Conservation (phyloP, 2,329 filamentous ascomycete species). For the Penicillium hesseltinei region DNA sequence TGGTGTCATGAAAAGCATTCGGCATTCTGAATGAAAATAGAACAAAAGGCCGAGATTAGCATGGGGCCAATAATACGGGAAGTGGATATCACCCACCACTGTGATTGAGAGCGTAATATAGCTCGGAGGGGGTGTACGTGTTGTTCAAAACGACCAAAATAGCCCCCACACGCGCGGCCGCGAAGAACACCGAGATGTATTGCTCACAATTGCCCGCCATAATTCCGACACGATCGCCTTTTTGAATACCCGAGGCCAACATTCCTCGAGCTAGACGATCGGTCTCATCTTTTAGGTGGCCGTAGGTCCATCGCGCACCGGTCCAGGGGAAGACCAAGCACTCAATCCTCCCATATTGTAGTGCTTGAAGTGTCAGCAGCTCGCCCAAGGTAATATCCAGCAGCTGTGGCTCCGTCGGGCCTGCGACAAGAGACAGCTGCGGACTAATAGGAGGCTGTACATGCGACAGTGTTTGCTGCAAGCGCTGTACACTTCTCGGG, state of each 20-base stretch:
- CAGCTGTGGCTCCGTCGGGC: constrained; percentile 66
- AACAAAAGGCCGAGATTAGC: not conserved
- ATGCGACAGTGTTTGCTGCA: constrained; percentile 34
- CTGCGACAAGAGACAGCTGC: constrained; percentile 60
- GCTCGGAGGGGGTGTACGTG: constrained; percentile 73
- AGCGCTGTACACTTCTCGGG: constrained; percentile 26
- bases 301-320: constrained; percentile 69
- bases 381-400: constrained; percentile 70
- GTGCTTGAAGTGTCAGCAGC: constrained; percentile 68
- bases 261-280: constrained; percentile 64
- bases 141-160: constrained; percentile 78
- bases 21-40: constrained; percentile 56
- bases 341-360: constrained; percentile 63
- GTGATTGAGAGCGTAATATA: constrained; percentile 68
- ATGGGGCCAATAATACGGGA: not conserved
- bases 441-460: constrained; percentile 19
- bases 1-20: constrained; percentile 69
- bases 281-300: constrained; percentile 62
- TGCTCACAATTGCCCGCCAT: constrained; percentile 65
- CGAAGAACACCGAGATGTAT: constrained; percentile 68
- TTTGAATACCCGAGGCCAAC: constrained; percentile 63
- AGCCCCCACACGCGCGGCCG: constrained; percentile 63
- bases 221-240: constrained; percentile 69
- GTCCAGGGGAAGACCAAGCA: constrained; percentile 75
- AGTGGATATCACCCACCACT: constrained; percentile 53